A percentile compares a stretch with the other conserved stretches of the same genome.
Evolutionary conservation across 495 filamentous ascomycete genomes (phyloP).

Genomic region (Xylaria cubensis): DNA sequence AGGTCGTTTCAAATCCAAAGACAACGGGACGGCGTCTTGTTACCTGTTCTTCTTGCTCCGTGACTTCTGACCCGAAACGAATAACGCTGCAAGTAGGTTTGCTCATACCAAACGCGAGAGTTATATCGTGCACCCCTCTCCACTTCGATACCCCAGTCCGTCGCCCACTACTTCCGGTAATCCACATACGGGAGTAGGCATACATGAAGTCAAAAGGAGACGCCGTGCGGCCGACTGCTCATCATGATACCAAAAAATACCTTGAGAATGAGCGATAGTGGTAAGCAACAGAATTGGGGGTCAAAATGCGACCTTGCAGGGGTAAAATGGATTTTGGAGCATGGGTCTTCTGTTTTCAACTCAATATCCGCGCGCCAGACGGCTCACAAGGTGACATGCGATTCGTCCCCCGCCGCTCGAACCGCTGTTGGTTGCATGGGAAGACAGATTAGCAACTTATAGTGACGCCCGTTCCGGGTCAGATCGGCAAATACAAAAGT

Average conservation of each 20-base stretch:
- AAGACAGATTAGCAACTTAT: conserved; percentile 11
- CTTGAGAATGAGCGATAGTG: conserved; percentile 13
- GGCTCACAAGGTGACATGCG: conserved; percentile 32
- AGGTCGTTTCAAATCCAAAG: conserved; percentile 23
- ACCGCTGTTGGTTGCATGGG: conserved; percentile 6
- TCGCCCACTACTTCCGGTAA: background rate
- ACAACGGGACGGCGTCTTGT: background rate
- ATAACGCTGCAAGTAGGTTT: conserved; percentile 11
- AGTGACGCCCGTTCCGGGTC: background rate
- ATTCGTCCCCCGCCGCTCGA: conserved; percentile 37
- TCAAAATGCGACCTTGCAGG: conserved; percentile 9
- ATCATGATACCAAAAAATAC: conserved; percentile 15
- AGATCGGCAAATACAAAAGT: conserved; percentile 16
- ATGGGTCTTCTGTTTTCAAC: conserved; percentile 22
- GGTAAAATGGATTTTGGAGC: conserved; percentile 7
- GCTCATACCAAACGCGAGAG: background rate
- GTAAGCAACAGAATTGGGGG: conserved; percentile 9
- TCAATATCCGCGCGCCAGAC: conserved; percentile 43
- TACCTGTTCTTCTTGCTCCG: conserved; percentile 3
- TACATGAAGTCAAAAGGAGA: background rate
- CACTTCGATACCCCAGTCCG: background rate
- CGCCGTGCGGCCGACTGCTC: background rate
- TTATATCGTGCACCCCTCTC: background rate
- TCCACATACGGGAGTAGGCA: background rate
- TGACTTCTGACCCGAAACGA: conserved; percentile 16